These are phyloP conservation scores for Geranomyces michiganensis DNA, from an alignment of 192 early-diverging fungal species.

Conservation along the genomic window DNA sequence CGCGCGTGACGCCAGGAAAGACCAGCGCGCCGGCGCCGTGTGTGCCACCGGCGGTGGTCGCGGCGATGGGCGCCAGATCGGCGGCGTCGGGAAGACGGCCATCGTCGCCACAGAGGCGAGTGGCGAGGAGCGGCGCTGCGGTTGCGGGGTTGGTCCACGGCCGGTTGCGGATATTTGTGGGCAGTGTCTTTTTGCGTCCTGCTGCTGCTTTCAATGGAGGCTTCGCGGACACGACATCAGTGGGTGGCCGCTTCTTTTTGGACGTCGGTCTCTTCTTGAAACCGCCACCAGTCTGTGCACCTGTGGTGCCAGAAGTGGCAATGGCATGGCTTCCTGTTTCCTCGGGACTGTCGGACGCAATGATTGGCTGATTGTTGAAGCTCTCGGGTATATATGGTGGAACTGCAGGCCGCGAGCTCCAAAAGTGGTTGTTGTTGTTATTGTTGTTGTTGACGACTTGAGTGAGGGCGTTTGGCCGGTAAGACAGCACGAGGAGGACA, in stretches of 20 bases:
- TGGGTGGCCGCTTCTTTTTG: background rate
- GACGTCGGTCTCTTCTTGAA: background rate
- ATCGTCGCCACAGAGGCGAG: slow-evolving; percentile 7
- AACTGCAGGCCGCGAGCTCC: background rate
- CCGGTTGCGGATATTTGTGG: background rate
- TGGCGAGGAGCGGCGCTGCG: background rate
- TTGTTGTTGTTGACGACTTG: slow-evolving; percentile 6
- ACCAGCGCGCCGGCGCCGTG: slow-evolving; percentile 1
- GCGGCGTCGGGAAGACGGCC: background rate
- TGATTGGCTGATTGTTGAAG: background rate
- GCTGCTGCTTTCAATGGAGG: background rate
- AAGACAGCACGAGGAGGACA: background rate
- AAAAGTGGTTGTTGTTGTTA: background rate
- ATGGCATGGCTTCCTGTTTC: background rate
- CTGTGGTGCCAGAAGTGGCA: background rate
- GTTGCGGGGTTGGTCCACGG: background rate
- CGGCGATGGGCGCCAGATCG: slow-evolving; percentile 14
- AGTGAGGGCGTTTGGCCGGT: background rate
- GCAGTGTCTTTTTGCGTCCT: background rate
- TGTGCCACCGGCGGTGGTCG: too few species aligned
- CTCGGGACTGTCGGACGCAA: background rate
- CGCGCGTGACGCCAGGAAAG: slow-evolving; percentile 4
- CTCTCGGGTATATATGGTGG: background rate
- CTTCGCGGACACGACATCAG: background rate
- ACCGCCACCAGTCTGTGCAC: background rate